phyloP scores from a whole-genome alignment of 192 early-diverging fungal species.

The Gamsiella multidivaricata region DNA sequence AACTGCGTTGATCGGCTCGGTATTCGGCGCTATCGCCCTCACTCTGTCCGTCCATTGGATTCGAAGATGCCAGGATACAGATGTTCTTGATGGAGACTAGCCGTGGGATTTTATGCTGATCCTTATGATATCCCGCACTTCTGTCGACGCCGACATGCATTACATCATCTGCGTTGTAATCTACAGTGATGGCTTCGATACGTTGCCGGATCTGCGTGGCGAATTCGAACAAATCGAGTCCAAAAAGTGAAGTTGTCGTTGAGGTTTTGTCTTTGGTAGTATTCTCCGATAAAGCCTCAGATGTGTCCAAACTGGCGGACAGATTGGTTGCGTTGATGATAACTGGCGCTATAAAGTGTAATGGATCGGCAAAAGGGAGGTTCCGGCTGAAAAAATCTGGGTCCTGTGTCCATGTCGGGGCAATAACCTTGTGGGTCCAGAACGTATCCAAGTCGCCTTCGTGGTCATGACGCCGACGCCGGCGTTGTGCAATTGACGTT shows the following conservation, averaged over 20 bases:
- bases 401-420: conserved; percentile 48
- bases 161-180: conserved; percentile 17
- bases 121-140: neutral
- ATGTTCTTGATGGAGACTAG: conserved; percentile 35
- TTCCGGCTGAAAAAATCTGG: conserved; percentile 14
- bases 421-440: conserved; percentile 19
- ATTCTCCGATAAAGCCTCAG: neutral
- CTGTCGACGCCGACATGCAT: neutral
- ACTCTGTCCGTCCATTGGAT: conserved; percentile 43
- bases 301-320: neutral
- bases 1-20: conserved; percentile 27
- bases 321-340: conserved; percentile 43
- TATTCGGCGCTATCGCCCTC: neutral
- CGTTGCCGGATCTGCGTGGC: conserved; percentile 26
- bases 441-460: conserved; percentile 26
- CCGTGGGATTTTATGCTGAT: neutral
- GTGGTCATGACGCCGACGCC: neutral
- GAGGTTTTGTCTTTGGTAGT: neutral
- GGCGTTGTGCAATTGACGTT: too few species aligned
- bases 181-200: conserved; percentile 22
- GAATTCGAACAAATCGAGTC: conserved; percentile 17
- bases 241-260: conserved; percentile 1
- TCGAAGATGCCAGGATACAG: conserved; percentile 18
- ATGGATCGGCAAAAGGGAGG: conserved; percentile 14
- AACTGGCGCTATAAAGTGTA: conserved; percentile 37